Conservation (phyloP, 2,329 filamentous ascomycete genomes). For the Fusarium praegraminearum region DNA sequence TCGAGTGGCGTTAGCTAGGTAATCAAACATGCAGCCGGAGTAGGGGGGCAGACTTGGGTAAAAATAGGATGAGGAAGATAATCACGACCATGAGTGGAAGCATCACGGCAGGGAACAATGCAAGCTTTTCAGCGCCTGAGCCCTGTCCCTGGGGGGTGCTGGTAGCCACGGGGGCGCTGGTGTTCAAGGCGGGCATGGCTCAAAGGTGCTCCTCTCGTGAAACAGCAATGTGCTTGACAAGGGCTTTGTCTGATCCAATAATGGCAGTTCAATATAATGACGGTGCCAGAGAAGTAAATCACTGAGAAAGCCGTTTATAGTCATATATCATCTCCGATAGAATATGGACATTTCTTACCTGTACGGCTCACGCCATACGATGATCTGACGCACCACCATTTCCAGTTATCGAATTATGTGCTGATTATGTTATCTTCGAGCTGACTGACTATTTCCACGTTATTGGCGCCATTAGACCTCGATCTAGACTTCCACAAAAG, state of each 20-base stretch:
- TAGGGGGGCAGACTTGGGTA: background rate
- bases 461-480: background rate
- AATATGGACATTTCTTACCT: too few relatives aligned
- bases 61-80: background rate
- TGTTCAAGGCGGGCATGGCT: background rate
- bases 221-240: background rate
- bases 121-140: background rate
- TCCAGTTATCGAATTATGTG: too few relatives aligned
- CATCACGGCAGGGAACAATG: background rate
- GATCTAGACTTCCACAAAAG: background rate
- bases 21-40: background rate
- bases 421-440: too few relatives aligned
- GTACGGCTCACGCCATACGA: too few relatives aligned
- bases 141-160: too few relatives aligned
- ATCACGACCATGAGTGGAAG: background rate
- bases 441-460: too few relatives aligned
- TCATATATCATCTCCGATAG: background rate
- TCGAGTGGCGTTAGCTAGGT: background rate
- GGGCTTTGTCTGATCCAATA: background rate
- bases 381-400: too few relatives aligned
- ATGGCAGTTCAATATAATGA: fast-evolving
- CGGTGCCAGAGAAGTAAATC: fast-evolving
- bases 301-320: background rate
- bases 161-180: background rate
- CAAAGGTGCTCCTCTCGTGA: too few relatives aligned